These are phyloP conservation scores for Fusarium scirpi DNA, from an alignment of 2,329 filamentous ascomycete species.

Conservation along the genomic window DNA sequence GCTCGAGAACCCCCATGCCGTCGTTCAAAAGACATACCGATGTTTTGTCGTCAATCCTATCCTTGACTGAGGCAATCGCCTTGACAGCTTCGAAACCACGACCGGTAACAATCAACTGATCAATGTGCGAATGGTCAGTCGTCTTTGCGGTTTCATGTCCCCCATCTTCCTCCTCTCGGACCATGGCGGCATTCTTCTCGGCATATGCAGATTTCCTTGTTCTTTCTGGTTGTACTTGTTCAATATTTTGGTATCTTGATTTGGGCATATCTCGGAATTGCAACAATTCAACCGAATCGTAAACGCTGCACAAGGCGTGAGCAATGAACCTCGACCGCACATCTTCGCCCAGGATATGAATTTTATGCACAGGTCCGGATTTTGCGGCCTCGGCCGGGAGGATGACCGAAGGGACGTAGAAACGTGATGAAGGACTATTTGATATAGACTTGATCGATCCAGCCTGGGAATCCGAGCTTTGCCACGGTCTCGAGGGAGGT, in stretches of 20 bases:
- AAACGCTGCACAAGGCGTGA: conserved; percentile 56
- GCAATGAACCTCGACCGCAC: conserved; percentile 57
- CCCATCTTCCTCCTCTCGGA: not conserved
- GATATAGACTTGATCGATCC: conserved; percentile 26
- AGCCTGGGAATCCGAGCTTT: conserved; percentile 14
- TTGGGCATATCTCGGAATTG: conserved; percentile 44
- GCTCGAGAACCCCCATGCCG: conserved; percentile 85
- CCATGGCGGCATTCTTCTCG: conserved; percentile 40
- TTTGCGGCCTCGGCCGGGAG: conserved; percentile 50
- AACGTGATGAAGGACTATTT: conserved; percentile 40
- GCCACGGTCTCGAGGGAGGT: conserved; percentile 41
- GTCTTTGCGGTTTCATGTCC: not conserved
- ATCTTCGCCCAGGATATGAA: conserved; percentile 58
- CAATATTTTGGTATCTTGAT: conserved; percentile 50
- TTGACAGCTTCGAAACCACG: conserved; percentile 64
- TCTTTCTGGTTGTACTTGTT: conserved; percentile 39
- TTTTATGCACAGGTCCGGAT: conserved; percentile 53
- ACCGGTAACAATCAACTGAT: conserved; percentile 77
- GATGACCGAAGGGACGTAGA: conserved; percentile 54
- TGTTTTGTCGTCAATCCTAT: conserved; percentile 75
- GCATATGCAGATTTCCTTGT: conserved; percentile 32
- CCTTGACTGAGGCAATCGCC: conserved; percentile 69
- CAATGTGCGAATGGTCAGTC: conserved; percentile 66
- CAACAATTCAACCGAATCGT: conserved; percentile 56
- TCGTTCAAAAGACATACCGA: conserved; percentile 83